These are phyloP conservation scores for Ceratocystis lukuohia DNA, from an alignment of 2,329 filamentous ascomycete species.

Conservation along the genomic window DNA sequence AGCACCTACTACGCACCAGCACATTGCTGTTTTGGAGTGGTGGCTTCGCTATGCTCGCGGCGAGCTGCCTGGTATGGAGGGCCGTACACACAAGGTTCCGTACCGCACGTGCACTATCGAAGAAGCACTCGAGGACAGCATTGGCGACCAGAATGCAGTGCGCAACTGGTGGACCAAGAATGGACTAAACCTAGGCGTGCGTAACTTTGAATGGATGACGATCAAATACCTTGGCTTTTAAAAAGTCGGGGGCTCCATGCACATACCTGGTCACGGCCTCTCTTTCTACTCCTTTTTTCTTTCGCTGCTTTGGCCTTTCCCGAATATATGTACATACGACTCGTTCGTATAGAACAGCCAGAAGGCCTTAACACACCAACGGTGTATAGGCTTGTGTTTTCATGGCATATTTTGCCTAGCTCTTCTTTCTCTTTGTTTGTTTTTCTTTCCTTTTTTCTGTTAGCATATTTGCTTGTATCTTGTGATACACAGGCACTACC, in stretches of 20 bases:
- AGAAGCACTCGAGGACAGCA: constrained; percentile 80
- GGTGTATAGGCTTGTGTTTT: background rate
- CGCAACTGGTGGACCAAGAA: constrained; percentile 79
- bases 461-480: background rate
- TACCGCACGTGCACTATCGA: constrained; percentile 95
- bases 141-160: constrained; percentile 59
- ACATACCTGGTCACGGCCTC: background rate
- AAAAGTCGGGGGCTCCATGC: background rate
- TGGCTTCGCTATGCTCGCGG: constrained; percentile 60
- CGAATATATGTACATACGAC: background rate
- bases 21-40: constrained; percentile 79
- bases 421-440: background rate
- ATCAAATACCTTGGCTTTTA: constrained; percentile 49
- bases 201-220: constrained; percentile 83
- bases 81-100: constrained; percentile 56
- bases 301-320: background rate
- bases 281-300: background rate
- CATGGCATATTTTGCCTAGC: background rate
- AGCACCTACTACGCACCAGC: constrained; percentile 74
- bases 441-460: background rate
- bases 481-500: background rate
- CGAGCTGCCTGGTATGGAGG: constrained; percentile 40
- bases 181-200: constrained; percentile 65
- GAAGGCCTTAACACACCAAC: background rate
- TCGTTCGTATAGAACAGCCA: background rate